Base-by-base conservation (phyloP, 768 basidiomycete genomes). In the Termitomyces sp. region DNA sequence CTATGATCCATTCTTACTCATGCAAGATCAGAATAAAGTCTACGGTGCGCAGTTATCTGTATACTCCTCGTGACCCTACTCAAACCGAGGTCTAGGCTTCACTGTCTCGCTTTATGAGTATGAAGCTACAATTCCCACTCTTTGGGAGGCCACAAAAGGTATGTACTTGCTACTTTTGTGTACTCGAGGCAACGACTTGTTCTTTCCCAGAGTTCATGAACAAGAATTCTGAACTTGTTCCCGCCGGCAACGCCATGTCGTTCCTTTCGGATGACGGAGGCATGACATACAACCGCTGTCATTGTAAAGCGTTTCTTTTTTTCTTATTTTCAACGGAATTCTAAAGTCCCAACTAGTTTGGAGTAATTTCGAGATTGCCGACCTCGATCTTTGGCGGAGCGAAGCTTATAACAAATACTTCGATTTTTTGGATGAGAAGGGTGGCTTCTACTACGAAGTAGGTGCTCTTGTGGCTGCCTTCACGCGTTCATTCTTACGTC, bases 341-440 rank as follows among this genome's bases (percentile, higher is more conserved):
- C 15, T 49, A 35, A 66, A 65, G 17, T 26, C 26, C 5, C 14
- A 28, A 23, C 10, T 53, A 91, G 90, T 91, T 75, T 94, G 92
- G 92, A 90, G 86, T 62, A 97, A 94, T 70, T 96, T 96, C 64
- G 94, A 96, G 68, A 96, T 97, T 57, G 94, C 79, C 5, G 80
- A 85, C 64, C 78, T 95, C 58, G 85, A 90, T 58, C 82, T 95
- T 58, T 94, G 91, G 91, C 78, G 93, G 62, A 73, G 85, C 14
- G 86, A 94, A 58, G 85, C 86, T 3, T 97, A 97, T 67, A 75
- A 73, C 56, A 83, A 87, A 62, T 96, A 84, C 75, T 96, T 95
- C 62, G 86, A 93, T 44, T 82, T 82, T 68, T 76, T 96, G 19
- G 94, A 96, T 53, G 66, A 78, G 53, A 76, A 78, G 43, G 94